Conservation (phyloP, 257 asterid genomes). For the Solanum piurae region DNA sequence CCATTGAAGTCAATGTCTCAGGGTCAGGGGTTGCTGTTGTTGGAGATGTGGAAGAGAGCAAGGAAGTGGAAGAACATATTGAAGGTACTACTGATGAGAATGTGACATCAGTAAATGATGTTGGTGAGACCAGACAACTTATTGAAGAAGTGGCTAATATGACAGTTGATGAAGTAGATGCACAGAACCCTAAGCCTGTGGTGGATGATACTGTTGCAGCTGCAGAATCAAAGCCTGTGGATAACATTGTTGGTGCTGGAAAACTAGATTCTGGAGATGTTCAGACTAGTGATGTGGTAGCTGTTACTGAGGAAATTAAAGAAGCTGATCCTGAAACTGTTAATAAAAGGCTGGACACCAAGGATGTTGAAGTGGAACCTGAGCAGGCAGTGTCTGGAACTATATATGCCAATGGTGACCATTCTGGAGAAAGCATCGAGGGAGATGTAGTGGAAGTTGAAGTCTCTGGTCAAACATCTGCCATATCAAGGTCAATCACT, state of each 20-base stretch:
- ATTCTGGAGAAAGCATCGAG: conserved; percentile 4
- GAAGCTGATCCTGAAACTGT: neutral
- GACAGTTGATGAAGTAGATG: conserved; percentile 14
- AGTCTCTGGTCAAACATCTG: conserved; percentile 2
- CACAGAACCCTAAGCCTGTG: conserved; percentile 16
- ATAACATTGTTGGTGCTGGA: conserved; percentile 10
- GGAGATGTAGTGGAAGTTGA: conserved; percentile 9
- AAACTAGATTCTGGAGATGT: neutral
- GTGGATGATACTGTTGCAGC: conserved; percentile 7
- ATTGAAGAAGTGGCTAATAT: conserved; percentile 3
- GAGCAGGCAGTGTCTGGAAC: neutral
- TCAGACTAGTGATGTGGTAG: neutral
- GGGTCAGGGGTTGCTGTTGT: conserved; percentile 28
- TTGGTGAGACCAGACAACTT: conserved; percentile 13
- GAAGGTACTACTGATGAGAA: conserved; percentile 5
- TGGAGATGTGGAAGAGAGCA: conserved; percentile 7
- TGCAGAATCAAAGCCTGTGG: conserved; percentile 12
- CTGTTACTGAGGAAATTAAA: neutral
- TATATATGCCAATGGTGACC: conserved; percentile 18
- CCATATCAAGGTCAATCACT: neutral
- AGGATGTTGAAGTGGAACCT: neutral
- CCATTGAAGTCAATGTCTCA: conserved; percentile 28
- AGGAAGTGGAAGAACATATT: conserved; percentile 5
- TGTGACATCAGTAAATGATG: conserved; percentile 6
- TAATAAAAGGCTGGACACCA: neutral